Conservation (phyloP, 495 filamentous ascomycete species). For the Xylaria intraflava region DNA sequence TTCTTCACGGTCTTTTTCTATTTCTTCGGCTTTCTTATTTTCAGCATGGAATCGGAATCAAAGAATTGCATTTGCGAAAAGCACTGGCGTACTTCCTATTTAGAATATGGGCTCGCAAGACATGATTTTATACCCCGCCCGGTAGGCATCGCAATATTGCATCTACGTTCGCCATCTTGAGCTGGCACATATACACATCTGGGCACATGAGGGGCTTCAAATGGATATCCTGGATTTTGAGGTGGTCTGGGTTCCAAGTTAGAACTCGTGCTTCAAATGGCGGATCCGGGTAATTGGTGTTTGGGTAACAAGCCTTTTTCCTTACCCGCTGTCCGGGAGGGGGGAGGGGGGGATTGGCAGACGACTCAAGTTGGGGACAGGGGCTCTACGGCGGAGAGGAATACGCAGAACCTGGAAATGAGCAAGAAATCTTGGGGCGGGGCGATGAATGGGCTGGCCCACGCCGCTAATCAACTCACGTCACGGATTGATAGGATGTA, state of each 20-base stretch:
- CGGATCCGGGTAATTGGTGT: not conserved
- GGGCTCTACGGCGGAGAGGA: not conserved
- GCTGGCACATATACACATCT: not conserved
- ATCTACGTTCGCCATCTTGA: not conserved
- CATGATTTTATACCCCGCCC: not conserved
- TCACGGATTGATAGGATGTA: not conserved
- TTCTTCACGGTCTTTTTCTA: not conserved
- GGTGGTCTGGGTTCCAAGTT: not conserved
- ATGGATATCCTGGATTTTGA: not conserved
- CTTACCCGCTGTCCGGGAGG: not conserved
- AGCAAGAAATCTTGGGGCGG: not conserved
- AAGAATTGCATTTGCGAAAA: not conserved
- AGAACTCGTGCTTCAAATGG: not conserved
- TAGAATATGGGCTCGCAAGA: slow-evolving; percentile 6
- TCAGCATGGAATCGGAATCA: not conserved
- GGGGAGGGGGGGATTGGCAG: not conserved
- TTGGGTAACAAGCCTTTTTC: not conserved
- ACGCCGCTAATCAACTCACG: not conserved
- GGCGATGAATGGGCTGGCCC: not conserved
- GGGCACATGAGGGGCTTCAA: not conserved
- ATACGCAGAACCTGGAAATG: not conserved
- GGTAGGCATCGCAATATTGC: not conserved
- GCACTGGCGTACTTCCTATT: not conserved
- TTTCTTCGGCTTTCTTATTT: not conserved
- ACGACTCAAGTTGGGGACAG: not conserved